Evolutionary conservation across 352 stramenopile species (phyloP).

Genomic region (Peronospora tabacina): DNA sequence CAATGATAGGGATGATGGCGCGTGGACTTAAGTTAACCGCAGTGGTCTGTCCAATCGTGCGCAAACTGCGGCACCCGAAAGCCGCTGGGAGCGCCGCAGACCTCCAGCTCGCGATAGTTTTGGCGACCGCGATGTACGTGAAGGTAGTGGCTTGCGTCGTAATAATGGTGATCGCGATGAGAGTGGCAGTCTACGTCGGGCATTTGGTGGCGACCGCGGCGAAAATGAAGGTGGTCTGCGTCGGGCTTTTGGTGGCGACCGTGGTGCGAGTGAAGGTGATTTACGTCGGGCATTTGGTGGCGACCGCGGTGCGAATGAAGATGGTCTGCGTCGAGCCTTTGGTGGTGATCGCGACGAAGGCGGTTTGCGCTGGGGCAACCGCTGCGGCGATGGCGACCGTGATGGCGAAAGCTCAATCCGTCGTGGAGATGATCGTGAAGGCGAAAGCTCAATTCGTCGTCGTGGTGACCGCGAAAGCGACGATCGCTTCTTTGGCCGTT

Average conservation of each 20-base stretch:
- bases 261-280: constrained; percentile 9
- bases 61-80: constrained; percentile 40
- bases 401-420: constrained; percentile 16
- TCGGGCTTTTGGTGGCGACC: constrained; percentile 22
- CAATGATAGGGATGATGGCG: constrained; percentile 43
- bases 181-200: constrained; percentile 31
- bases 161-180: constrained; percentile 26
- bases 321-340: constrained; percentile 5
- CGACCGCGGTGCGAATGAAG: constrained; percentile 17
- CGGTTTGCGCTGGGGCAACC: constrained; percentile 1
- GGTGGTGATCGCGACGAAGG: constrained; percentile 28
- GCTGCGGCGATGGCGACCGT: constrained; percentile 18
- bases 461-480: constrained; percentile 25
- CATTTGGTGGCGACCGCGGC: constrained; percentile 36
- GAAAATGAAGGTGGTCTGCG: constrained; percentile 25
- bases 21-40: constrained; percentile 60
- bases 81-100: constrained; percentile 50
- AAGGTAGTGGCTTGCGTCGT: constrained; percentile 24
- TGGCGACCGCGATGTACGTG: constrained; percentile 23
- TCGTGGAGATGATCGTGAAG: constrained; percentile 23
- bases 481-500: constrained; percentile 43
- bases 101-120: constrained; percentile 34
- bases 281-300: constrained; percentile 13
- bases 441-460: constrained; percentile 10
- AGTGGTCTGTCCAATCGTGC: constrained; percentile 22